Percentiles rank a stretch among this genome's conserved stretches.
Conservation (phyloP, 208 protist species). For the Naegleria fowleri region DNA sequence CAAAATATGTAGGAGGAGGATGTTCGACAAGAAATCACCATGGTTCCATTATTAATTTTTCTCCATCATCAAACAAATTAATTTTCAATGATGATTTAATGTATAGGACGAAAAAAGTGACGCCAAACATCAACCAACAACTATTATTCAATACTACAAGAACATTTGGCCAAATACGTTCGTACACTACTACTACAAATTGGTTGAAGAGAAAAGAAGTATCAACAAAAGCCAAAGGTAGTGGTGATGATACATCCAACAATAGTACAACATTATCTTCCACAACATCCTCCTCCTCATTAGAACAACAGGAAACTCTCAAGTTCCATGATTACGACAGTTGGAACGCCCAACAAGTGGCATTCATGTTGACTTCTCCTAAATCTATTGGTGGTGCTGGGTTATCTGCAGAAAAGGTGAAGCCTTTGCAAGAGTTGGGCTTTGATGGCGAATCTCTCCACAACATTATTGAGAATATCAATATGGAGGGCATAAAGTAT, state of each 20-base stretch:
- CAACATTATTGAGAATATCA: not conserved
- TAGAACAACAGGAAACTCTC: not conserved
- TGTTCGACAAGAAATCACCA: too few species aligned
- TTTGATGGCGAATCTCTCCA: not conserved
- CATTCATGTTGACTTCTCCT: not conserved
- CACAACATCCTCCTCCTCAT: not conserved
- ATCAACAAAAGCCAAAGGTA: not conserved
- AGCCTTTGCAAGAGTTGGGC: not conserved
- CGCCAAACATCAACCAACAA: too few species aligned
- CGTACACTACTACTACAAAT: not conserved
- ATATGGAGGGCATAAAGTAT: not conserved
- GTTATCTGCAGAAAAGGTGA: not conserved
- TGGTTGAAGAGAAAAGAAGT: not conserved
- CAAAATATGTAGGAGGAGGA: too few species aligned
- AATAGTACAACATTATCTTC: too few species aligned
- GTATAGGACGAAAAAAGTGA: too few species aligned
- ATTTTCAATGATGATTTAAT: too few species aligned
- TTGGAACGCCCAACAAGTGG: not conserved
- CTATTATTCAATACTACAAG: too few species aligned
- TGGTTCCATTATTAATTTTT: too few species aligned
- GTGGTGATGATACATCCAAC: too few species aligned
- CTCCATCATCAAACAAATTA: too few species aligned
- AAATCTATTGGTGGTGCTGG: not conserved
- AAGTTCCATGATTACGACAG: too few species aligned
- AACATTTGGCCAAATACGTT: constrained; percentile 3